Evolutionary conservation across 2,329 filamentous ascomycete species (phyloP), one percentile per base, ranked within the genome.

Genomic region (Colletotrichum aenigma): DNA sequence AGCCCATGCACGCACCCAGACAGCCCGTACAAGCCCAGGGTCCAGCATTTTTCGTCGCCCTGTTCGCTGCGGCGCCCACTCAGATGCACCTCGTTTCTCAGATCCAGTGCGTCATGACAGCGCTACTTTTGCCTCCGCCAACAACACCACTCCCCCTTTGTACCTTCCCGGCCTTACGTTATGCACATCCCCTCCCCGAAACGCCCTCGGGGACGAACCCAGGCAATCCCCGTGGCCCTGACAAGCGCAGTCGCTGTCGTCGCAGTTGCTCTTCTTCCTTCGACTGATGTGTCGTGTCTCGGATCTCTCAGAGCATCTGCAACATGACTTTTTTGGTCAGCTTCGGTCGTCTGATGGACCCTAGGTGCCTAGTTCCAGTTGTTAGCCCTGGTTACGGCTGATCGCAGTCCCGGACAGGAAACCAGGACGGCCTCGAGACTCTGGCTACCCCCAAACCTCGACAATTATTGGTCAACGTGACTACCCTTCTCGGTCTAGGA

Each of bases 21-120:
- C 56, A 56, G 56, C 26, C 55, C 60, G 28, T 18, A 65, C 43
- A 68, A 43, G 56, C 56, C 73, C 70, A 75, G 73, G 73, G 73
- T 73, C 70, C 56, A 73, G 73, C 70, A 38, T 66, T 73, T 73
- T 16, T 58, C 56, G 62, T 52, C 70, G 73, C 43, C 73, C 26
- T 64, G 73, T 73, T 73, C 70, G 73, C 70, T 73, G n/a, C 62
- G 15, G 64, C 69, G 64, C 43, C 64, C 73, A 75, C 70, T 66
- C 43, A 73, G 62, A 68, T 73, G 70, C 64, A 73, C 36, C 55
- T 66, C 32, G n/a, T 26, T 56, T 68, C 43, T 34, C 58, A 73
- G 72, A 75, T 75, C 73, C 58, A 75, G 43, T 75, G 69, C 73
- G 73, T 75, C 73, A 75, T 75, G 70, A 75, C 70, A 73, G 16